A percentile compares a stretch with the other conserved stretches of the same genome.
Evolutionary conservation across 208 protist species (phyloP).

Genomic region (Porcisia hertigi): DNA sequence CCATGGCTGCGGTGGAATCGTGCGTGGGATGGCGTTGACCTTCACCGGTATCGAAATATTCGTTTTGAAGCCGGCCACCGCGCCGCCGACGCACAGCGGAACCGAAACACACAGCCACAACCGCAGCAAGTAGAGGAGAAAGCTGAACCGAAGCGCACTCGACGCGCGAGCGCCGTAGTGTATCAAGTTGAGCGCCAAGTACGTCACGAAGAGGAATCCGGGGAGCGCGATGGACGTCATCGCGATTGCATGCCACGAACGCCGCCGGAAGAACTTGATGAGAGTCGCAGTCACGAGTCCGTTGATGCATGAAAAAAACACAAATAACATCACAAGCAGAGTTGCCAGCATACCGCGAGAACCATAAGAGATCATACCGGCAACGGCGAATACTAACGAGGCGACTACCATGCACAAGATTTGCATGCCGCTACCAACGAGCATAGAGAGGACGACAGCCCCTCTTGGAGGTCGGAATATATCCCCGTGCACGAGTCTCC

Average conservation of each 20-base stretch:
- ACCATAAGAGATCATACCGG: slow-evolving; percentile 92
- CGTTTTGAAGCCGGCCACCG: slow-evolving; percentile 88
- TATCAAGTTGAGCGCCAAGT: slow-evolving; percentile 62
- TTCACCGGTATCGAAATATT: slow-evolving; percentile 63
- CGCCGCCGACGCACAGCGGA: slow-evolving; percentile 90
- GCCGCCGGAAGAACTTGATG: slow-evolving; percentile 76
- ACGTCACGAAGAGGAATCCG: slow-evolving; percentile 45
- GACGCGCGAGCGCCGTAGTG: slow-evolving; percentile 39
- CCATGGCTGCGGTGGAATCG: slow-evolving; percentile 90
- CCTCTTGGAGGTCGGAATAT: slow-evolving; percentile 91
- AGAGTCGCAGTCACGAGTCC: slow-evolving; percentile 84
- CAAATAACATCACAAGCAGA: slow-evolving; percentile 56
- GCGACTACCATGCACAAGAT: slow-evolving; percentile 72
- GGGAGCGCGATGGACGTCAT: slow-evolving; percentile 47
- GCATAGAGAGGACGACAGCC: slow-evolving; percentile 81
- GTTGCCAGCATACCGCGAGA: slow-evolving; percentile 85
- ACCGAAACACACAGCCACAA: slow-evolving; percentile 91
- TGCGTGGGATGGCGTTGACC: slow-evolving; percentile 93
- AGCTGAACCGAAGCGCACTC: slow-evolving; percentile 59
- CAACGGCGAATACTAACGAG: slow-evolving; percentile 72
- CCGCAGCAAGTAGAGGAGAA: slow-evolving; percentile 24
- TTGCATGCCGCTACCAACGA: slow-evolving; percentile 89
- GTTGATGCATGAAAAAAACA: slow-evolving; percentile 66
- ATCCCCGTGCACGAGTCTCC: slow-evolving; percentile 95
- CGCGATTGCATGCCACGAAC: slow-evolving; percentile 81